Conservation (phyloP, 139 green algal genomes). For the Chlorella sorokiniana region DNA sequence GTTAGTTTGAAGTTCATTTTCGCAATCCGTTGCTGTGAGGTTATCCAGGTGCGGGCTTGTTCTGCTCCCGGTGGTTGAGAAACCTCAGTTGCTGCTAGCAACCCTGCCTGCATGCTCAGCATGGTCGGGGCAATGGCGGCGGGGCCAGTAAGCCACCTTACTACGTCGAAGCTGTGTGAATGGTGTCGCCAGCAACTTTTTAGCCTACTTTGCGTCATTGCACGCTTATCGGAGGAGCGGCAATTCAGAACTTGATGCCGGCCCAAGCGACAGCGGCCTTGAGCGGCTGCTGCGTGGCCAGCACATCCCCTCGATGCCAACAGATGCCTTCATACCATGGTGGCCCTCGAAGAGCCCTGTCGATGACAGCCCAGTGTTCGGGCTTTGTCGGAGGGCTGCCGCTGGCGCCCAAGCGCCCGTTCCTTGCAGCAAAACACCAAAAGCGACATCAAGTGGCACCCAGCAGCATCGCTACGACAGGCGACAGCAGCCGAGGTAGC, state of each 20-base stretch:
- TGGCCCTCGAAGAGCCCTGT: not conserved
- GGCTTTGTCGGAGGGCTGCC: not conserved
- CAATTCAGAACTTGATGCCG: not conserved
- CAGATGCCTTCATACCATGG: not conserved
- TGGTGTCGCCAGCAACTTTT: not conserved
- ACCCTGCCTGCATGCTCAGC: no score
- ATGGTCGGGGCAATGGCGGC: no score
- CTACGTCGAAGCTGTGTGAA: no score
- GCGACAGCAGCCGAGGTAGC: not conserved
- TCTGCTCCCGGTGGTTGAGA: no score
- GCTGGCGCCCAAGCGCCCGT: not conserved
- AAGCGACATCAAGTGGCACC: not conserved
- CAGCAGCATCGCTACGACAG: not conserved
- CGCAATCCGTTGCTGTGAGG: no score
- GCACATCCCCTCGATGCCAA: not conserved
- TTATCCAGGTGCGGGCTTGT: no score
- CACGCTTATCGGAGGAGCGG: not conserved
- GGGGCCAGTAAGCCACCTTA: no score
- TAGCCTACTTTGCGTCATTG: no score
- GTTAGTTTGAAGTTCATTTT: no score
- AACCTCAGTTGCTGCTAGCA: no score
- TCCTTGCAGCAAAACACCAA: not conserved
- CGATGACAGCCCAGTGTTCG: not conserved
- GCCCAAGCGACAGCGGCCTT: not conserved
- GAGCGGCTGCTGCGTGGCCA: not conserved